Evolutionary conservation across 257 asterid genomes (phyloP), one percentile per base, ranked within the genome.

Genomic region (Ilex asprella): DNA sequence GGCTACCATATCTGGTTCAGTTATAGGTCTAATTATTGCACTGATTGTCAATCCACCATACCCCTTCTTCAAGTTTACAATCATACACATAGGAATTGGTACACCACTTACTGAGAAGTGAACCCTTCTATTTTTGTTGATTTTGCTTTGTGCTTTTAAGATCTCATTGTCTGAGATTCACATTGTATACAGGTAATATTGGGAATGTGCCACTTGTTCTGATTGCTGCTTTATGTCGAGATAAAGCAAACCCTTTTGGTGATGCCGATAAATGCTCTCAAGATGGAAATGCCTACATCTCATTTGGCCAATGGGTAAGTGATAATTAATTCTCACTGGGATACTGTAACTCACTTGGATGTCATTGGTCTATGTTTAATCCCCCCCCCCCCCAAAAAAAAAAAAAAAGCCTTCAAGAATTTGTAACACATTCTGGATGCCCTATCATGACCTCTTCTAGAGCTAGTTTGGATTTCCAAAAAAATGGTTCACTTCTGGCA

Each of bases 231-330:
- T 61, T 93, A 56, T 93, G 99, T 63, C 94, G 88, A 57, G 97
- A 93, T 76, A 81, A 82, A 78, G 69, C 91, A 52, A 93, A 93
- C 67, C 99, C 99, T 58, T 93, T 89, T 29, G 99, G 99, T 14
- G 94, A 93, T 66, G 56, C 65, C 31, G 71, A 63, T 56, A 85
- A 72, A 76, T 93, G 99, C 72, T 65, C 96, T 16, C 85, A 78
- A 82, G 99, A 93, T 81, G 99, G 99, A 71, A 93, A 82, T 75
- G 99, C 99, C 3, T 93, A 93, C 80, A 93, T 93, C 70, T 89
- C 99, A 57, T 93, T 93, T 54, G 99, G 99, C 64, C 99, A 93
- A 75, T 93, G 99, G 99, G 98, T 86, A 81, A 76, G 83, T 74
- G 44, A 59, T 60, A 62, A 12, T 76, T 58, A 12, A 4, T 49